A percentile compares a stretch with the other conserved stretches of the same genome.
Conservation (phyloP, 371 early-diverging fungal species). For the Mortierella sp. region DNA sequence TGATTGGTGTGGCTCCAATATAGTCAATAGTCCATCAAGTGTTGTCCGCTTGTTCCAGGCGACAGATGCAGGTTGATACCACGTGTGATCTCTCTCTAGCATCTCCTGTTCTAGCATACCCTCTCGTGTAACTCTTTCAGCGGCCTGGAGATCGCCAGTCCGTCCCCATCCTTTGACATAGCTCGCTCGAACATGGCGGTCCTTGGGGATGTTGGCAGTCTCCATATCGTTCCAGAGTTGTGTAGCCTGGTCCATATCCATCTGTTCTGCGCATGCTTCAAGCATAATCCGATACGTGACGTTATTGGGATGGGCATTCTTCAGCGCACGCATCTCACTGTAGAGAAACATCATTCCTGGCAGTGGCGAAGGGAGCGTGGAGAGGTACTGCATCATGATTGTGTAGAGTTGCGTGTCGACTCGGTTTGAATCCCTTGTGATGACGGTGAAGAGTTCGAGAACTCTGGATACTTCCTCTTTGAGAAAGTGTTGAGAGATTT, state of each 20-base stretch:
- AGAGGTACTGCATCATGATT: constrained; percentile 54
- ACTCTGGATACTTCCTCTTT: constrained; percentile 44
- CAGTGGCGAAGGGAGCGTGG: constrained; percentile 45
- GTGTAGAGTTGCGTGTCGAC: constrained; percentile 44
- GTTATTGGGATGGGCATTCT: constrained; percentile 27
- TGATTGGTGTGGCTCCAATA: not conserved
- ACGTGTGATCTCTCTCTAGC: constrained; percentile 1
- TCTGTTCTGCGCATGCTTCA: constrained; percentile 50
- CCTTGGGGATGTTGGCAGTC: constrained; percentile 4
- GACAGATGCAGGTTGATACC: constrained; percentile 1
- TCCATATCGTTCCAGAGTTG: constrained; percentile 35
- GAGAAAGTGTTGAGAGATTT: constrained; percentile 26
- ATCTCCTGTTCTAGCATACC: constrained; percentile 18
- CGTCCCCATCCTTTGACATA: constrained; percentile 48
- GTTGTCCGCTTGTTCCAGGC: not conserved
- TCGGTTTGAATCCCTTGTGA: constrained; percentile 23
- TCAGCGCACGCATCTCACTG: constrained; percentile 27
- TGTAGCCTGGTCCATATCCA: constrained; percentile 39
- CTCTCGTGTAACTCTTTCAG: constrained; percentile 23
- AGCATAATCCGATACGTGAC: constrained; percentile 43
- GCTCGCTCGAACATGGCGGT: constrained; percentile 32
- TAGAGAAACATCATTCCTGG: constrained; percentile 49
- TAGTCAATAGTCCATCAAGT: not conserved
- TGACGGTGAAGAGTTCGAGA: constrained; percentile 39
- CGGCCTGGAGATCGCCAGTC: constrained; percentile 21